Base-by-base conservation (phyloP, 2,329 filamentous ascomycete genomes). In the Alternaria ventricosa region DNA sequence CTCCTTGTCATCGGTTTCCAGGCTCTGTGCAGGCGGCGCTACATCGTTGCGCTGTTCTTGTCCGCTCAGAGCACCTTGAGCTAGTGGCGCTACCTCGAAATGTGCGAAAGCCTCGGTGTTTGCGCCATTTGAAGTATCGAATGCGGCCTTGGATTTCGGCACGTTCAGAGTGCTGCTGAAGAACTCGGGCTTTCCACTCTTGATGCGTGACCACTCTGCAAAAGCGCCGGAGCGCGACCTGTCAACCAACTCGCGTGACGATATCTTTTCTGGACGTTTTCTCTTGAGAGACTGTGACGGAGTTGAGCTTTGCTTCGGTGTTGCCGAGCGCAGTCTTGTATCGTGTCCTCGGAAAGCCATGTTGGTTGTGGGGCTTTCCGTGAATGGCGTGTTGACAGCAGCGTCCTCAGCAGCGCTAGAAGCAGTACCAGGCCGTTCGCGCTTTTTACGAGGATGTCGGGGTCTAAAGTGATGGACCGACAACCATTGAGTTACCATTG, bases 401-500 rank as follows among this genome's bases (percentile, higher is more conserved):
- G 57, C 13, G 12, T 30, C 8, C 28, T 27, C 15, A n/a, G 30
- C 18, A 28, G 49, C 6, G n/a, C 44, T 57, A 9, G 55, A 57
- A 22, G 60, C 59, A 44, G 45, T 63, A 9, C 43, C 50, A 23
- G 55, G 58, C 13, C 36, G 30, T n/a, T 49, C 45, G 11, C 46
- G 60, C 36, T 57, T 72, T 28, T 55, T 56, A 8, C 67, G 70
- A n/a, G 64, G 65, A 23, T 78, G 79, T 20, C 68, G 73, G 5
- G 91, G 90, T 5, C 86, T 84, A 69, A 95, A 90, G 65, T 91
- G 85, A 71, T 96, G 86, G 27, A 89, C 89, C 59, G 87, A 88
- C 7, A 98, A 81, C 79, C 97, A 97, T 63, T 93, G 88, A 53
- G 85, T 87, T 25, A 92, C 84, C 75, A 94, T 87, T 0, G 88